phyloP scores from a whole-genome alignment of 352 stramenopile genomes.

The Globisporangium orthogonon region DNA sequence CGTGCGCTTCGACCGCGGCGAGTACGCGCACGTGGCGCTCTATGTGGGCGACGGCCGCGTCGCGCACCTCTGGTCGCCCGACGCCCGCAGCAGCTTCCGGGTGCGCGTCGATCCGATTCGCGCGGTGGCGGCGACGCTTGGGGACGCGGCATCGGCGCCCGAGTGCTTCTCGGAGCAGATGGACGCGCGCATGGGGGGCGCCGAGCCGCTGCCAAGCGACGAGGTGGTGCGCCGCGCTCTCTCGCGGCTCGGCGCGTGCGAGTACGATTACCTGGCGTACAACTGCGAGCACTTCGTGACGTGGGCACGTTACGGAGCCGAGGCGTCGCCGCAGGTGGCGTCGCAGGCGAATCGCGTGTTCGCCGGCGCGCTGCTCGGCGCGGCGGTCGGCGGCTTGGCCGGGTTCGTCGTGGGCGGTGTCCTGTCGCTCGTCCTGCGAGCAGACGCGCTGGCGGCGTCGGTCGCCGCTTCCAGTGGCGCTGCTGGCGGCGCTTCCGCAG shows the following conservation, averaged over 20 bases:
- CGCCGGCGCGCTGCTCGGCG: slow-evolving; percentile 53
- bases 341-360: slow-evolving; percentile 56
- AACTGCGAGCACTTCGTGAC: slow-evolving; percentile 82
- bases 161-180: slow-evolving; percentile 37
- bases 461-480: slow-evolving; percentile 8
- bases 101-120: slow-evolving; percentile 61
- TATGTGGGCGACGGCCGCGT: slow-evolving; percentile 39
- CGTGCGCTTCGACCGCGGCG: slow-evolving; percentile 53
- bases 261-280: slow-evolving; percentile 45
- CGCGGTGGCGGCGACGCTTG: slow-evolving; percentile 20
- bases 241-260: slow-evolving; percentile 37
- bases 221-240: slow-evolving; percentile 42
- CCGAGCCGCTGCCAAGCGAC: slow-evolving; percentile 28
- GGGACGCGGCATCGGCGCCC: slow-evolving; percentile 6
- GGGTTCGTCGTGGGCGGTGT: slow-evolving; percentile 51
- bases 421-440: slow-evolving; percentile 57
- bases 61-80: slow-evolving; percentile 59
- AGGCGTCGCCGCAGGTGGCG: slow-evolving; percentile 45
- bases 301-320: slow-evolving; percentile 54
- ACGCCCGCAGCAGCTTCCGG: slow-evolving; percentile 27
- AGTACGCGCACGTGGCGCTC: slow-evolving; percentile 59
- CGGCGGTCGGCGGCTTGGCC: slow-evolving; percentile 45
- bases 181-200: slow-evolving; percentile 40
- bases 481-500: neutral
- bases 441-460: slow-evolving; percentile 45